Conservation (phyloP, 805 yeast species). For the Wickerhamiella spandovensis region DNA sequence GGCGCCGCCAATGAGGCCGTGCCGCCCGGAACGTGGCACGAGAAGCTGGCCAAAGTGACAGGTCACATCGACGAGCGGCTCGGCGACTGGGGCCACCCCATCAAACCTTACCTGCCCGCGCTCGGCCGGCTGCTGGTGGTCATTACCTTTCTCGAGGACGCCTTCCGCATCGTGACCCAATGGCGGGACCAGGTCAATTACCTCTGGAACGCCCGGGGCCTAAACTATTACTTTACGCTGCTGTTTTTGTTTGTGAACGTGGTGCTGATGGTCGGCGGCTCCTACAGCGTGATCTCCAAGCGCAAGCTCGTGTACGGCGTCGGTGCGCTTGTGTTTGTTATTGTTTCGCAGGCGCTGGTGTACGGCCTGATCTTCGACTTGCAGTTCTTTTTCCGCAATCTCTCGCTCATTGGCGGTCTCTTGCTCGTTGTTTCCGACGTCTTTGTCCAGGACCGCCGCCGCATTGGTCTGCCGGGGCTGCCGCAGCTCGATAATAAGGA, state of each 20-base stretch:
- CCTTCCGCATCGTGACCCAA: conserved; percentile 68
- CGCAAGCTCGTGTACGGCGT: conserved; percentile 61
- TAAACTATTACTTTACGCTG: conserved; percentile 67
- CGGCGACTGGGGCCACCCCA: conserved; percentile 24
- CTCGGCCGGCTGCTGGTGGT: conserved; percentile 84
- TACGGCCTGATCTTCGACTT: conserved; percentile 79
- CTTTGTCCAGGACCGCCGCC: conserved; percentile 60
- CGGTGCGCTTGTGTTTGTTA: conserved; percentile 52
- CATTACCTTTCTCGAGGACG: conserved; percentile 86
- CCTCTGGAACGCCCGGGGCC: conserved; percentile 63
- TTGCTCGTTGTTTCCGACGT: conserved; percentile 78
- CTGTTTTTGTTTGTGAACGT: conserved; percentile 54
- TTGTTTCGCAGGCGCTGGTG: conserved; percentile 69
- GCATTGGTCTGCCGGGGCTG: conserved; percentile 56
- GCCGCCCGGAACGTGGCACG: conserved; percentile 4
- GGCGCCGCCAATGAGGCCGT: conserved; percentile 2
- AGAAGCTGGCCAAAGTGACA: conserved; percentile 14
- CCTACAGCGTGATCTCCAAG: conserved; percentile 56
- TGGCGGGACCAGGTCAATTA: conserved; percentile 87
- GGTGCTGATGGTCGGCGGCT: conserved; percentile 55
- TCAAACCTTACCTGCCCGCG: conserved; percentile 49
- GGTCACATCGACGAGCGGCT: conserved; percentile 22
- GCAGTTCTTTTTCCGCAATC: conserved; percentile 70
- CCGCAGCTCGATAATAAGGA: conserved; percentile 60
- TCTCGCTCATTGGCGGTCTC: conserved; percentile 86